A percentile compares a stretch with the other conserved stretches of the same genome.
These are phyloP conservation scores for Solanum okadae DNA, from an alignment of 257 asterid genomes.

Conservation along the genomic window DNA sequence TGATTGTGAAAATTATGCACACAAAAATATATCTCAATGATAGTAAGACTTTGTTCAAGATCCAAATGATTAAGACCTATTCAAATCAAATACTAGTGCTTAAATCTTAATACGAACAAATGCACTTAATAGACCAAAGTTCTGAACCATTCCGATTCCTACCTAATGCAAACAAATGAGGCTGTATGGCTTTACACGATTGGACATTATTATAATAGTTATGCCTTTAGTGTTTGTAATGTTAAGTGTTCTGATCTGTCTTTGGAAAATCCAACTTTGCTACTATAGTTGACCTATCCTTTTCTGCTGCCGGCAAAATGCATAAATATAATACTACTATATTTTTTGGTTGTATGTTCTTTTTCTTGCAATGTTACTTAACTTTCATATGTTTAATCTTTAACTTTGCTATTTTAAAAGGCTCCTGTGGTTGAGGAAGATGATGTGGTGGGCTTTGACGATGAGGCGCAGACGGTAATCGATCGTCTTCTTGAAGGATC, in stretches of 20 bases:
- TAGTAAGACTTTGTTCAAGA: background rate
- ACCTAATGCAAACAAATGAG: background rate
- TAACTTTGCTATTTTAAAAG: background rate
- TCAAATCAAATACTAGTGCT: background rate
- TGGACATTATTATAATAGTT: background rate
- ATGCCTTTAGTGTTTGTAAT: background rate
- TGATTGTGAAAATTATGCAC: background rate
- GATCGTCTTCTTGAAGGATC: slow-evolving; percentile 8
- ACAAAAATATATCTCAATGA: too few species aligned
- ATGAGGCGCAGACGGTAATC: slow-evolving; percentile 5
- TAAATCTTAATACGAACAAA: background rate
- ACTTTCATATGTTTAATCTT: background rate
- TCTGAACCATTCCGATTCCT: background rate
- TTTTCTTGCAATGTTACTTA: background rate
- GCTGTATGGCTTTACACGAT: background rate
- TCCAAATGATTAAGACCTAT: too few species aligned
- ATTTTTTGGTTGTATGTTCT: background rate
- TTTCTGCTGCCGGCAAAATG: background rate
- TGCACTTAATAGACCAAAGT: background rate
- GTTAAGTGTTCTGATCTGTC: background rate
- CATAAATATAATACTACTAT: background rate
- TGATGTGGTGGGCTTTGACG: slow-evolving; percentile 22
- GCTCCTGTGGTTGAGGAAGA: slow-evolving; percentile 4
- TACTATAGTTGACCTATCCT: background rate
- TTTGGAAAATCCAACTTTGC: background rate